phyloP scores from a whole-genome alignment of 441 rosid genomes.

The Populus hybrid region DNA sequence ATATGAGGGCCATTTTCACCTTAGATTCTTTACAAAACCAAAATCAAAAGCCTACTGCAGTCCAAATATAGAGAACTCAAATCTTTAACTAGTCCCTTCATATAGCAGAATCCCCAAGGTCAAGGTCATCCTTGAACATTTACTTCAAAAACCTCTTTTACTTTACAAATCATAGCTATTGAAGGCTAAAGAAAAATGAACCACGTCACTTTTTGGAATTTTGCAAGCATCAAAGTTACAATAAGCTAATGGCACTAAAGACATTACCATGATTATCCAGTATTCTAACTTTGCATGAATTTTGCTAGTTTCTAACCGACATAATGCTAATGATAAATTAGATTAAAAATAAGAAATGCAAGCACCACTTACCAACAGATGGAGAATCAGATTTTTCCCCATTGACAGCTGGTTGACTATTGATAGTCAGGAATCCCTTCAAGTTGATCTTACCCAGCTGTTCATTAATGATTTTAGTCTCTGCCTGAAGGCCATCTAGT shows the following conservation, averaged over 20 bases:
- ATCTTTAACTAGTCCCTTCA: neutral
- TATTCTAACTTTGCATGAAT: neutral
- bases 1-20: neutral
- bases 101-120: neutral
- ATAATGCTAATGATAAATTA: neutral
- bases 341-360: neutral
- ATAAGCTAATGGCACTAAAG: neutral
- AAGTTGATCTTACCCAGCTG: slow-evolving; percentile 76
- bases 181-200: neutral
- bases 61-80: neutral
- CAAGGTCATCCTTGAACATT: neutral
- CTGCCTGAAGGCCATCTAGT: slow-evolving; percentile 78
- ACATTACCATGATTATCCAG: neutral
- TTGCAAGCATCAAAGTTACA: neutral
- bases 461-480: slow-evolving; percentile 86
- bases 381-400: slow-evolving; percentile 79
- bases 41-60: neutral
- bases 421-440: slow-evolving; percentile 90
- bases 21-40: neutral
- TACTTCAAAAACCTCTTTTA: neutral
- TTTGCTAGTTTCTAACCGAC: neutral
- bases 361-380: slow-evolving; percentile 59
- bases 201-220: neutral
- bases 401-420: slow-evolving; percentile 95
- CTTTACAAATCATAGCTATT: neutral